phyloP scores from a whole-genome alignment of 192 early-diverging fungal species.

The Neocallimastix lanati region DNA sequence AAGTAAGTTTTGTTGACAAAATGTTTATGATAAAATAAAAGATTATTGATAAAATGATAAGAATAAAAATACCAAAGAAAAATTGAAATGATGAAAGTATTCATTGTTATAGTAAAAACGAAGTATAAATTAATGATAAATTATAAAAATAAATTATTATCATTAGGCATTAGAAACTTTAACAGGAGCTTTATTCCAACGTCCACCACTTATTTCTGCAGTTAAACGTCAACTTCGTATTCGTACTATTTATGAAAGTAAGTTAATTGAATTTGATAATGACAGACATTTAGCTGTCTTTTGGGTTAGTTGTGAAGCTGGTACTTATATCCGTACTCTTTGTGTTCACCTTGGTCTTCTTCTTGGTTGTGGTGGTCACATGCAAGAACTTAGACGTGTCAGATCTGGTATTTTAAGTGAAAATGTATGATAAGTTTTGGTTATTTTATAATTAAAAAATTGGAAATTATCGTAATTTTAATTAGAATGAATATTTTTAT shows the following conservation, averaged over 20 bases:
- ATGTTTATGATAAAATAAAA: too few relatives aligned
- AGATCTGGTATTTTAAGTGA: slow-evolving; percentile 81
- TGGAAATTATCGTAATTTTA: too few relatives aligned
- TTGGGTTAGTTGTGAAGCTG: slow-evolving; percentile 97
- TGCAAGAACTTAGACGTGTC: slow-evolving; percentile 97
- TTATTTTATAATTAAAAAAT: too few relatives aligned
- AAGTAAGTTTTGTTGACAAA: slow-evolving; percentile 15
- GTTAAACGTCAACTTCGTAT: slow-evolving; percentile 98
- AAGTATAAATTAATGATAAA: too few relatives aligned
- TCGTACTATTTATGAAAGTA: slow-evolving; percentile 91
- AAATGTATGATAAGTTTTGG: too few relatives aligned
- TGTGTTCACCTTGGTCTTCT: slow-evolving; percentile 95
- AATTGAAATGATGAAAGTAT: too few relatives aligned
- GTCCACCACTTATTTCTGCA: slow-evolving; percentile 94
- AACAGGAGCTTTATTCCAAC: slow-evolving; percentile 96
- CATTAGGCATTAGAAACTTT: slow-evolving; percentile 73
- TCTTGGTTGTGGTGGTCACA: slow-evolving; percentile 90
- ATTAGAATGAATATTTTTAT: too few relatives aligned
- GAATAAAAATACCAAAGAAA: too few relatives aligned
- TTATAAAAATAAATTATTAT: not conserved
- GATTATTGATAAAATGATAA: too few relatives aligned
- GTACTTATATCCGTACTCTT: slow-evolving; percentile 98
- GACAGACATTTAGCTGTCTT: slow-evolving; percentile 90
- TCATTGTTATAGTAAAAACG: too few relatives aligned
- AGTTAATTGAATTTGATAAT: slow-evolving; percentile 92